These are phyloP conservation scores for Schizonepeta tenuifolia DNA, from an alignment of 257 asterid species.

Conservation along the genomic window DNA sequence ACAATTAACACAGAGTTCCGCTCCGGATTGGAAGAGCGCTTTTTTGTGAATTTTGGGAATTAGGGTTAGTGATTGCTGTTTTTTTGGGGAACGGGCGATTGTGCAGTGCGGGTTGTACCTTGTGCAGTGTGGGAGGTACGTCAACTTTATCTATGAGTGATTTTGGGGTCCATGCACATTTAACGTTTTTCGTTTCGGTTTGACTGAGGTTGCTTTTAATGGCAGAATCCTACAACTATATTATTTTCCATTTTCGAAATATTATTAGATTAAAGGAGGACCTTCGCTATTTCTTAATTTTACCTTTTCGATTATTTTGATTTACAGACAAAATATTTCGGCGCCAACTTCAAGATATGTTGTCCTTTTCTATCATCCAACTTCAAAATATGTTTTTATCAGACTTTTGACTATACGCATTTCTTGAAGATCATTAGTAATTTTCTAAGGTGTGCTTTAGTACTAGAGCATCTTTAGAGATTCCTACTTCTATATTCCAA, in stretches of 20 bases:
- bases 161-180: conserved; percentile 30
- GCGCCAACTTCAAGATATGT: not conserved
- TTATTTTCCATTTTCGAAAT: conserved; percentile 22
- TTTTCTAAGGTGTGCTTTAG: no score
- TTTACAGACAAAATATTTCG: no score
- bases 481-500: no score
- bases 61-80: conserved; percentile 35
- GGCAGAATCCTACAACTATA: conserved; percentile 20
- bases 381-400: no score
- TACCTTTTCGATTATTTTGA: not conserved
- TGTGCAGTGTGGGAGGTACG: conserved; percentile 19
- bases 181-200: conserved; percentile 32
- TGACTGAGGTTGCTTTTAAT: conserved; percentile 33
- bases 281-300: not conserved
- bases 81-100: conserved; percentile 24
- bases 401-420: no score
- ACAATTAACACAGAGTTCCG: conserved; percentile 12
- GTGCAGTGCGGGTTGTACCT: conserved; percentile 30
- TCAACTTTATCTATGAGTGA: conserved; percentile 29
- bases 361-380: no score
- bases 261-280: not conserved
- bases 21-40: conserved; percentile 10
- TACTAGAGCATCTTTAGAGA: no score
- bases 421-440: no score
- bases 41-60: conserved; percentile 35